These are phyloP conservation scores for Spiromastix sp. DNA, from an alignment of 2,329 filamentous ascomycete genomes.

Conservation along the genomic window DNA sequence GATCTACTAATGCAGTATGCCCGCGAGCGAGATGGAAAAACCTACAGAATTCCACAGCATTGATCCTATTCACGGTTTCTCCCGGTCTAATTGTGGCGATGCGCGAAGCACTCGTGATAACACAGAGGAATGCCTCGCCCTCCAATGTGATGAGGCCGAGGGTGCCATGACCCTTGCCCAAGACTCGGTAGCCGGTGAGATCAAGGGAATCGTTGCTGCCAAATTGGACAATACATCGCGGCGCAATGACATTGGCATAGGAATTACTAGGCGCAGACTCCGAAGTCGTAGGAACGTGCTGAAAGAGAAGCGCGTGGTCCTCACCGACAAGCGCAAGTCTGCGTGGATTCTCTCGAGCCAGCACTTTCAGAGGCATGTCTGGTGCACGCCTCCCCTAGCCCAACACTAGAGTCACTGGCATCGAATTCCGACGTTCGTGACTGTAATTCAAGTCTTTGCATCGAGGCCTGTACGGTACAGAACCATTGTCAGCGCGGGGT, in stretches of 20 bases:
- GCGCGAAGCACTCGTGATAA: slow-evolving; percentile 68
- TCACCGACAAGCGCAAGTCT: slow-evolving; percentile 77
- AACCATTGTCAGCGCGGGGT: too few species aligned
- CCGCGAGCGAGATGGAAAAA: too few species aligned
- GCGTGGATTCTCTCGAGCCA: slow-evolving; percentile 78
- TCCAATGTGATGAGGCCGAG: slow-evolving; percentile 77
- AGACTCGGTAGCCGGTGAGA: slow-evolving; percentile 63
- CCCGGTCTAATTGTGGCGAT: slow-evolving; percentile 77
- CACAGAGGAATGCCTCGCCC: slow-evolving; percentile 79
- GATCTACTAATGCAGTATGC: too few species aligned
- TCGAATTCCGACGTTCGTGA: too few species aligned
- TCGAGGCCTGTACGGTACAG: too few species aligned
- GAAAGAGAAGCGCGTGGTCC: slow-evolving; percentile 73
- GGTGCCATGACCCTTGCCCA: slow-evolving; percentile 75
- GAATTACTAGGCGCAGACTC: slow-evolving; percentile 41
- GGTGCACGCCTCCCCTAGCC: too few species aligned
- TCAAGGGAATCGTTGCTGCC: slow-evolving; percentile 53
- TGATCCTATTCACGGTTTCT: slow-evolving; percentile 81
- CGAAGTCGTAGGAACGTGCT: slow-evolving; percentile 58
- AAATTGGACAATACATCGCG: slow-evolving; percentile 83
- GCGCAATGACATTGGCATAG: slow-evolving; percentile 28
- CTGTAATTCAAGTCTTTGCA: too few species aligned
- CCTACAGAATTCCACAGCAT: slow-evolving; percentile 69
- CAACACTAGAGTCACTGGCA: too few species aligned
- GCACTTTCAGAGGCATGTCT: slow-evolving; percentile 58